A percentile compares a stretch with the other conserved stretches of the same genome.
Conservation (phyloP, 805 yeast species). For the Danielia oregonensis region DNA sequence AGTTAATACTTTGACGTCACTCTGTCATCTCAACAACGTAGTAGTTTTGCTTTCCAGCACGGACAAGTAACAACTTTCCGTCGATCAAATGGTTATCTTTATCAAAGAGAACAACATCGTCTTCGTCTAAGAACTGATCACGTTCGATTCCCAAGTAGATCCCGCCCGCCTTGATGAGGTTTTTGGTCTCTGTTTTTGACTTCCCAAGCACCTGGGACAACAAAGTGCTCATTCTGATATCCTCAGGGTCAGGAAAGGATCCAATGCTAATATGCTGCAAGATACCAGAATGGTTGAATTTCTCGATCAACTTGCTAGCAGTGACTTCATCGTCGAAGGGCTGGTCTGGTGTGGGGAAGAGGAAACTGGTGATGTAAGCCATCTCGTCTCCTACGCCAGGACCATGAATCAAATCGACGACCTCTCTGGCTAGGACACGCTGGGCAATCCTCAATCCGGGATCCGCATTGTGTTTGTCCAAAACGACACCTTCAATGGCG, state of each 20-base stretch:
- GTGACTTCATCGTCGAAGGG: constrained; percentile 44
- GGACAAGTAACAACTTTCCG: constrained; percentile 55
- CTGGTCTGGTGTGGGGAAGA: constrained; percentile 57
- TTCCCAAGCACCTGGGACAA: constrained; percentile 47
- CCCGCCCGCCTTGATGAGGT: constrained; percentile 66
- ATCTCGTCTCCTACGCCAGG: constrained; percentile 68
- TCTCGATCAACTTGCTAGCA: constrained; percentile 47
- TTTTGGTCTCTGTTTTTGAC: constrained; percentile 55
- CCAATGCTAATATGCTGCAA: constrained; percentile 33
- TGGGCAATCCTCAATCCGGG: constrained; percentile 76
- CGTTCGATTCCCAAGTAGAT: constrained; percentile 66
- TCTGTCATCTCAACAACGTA: constrained; percentile 37
- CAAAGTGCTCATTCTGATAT: constrained; percentile 48
- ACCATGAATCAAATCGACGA: constrained; percentile 87
- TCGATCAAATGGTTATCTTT: constrained; percentile 51
- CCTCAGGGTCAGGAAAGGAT: constrained; percentile 22
- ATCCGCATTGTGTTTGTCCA: constrained; percentile 48
- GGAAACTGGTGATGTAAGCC: constrained; percentile 58
- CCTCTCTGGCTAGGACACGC: constrained; percentile 72
- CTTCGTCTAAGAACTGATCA: constrained; percentile 45
- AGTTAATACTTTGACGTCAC: background rate
- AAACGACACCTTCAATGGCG: constrained; percentile 48
- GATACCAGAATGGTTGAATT: constrained; percentile 59
- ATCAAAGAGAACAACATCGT: constrained; percentile 46
- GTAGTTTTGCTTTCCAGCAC: constrained; percentile 73